Evolutionary conservation across 2,329 filamentous ascomycete species (phyloP).

Genomic region (Xenoacremonium recifei): DNA sequence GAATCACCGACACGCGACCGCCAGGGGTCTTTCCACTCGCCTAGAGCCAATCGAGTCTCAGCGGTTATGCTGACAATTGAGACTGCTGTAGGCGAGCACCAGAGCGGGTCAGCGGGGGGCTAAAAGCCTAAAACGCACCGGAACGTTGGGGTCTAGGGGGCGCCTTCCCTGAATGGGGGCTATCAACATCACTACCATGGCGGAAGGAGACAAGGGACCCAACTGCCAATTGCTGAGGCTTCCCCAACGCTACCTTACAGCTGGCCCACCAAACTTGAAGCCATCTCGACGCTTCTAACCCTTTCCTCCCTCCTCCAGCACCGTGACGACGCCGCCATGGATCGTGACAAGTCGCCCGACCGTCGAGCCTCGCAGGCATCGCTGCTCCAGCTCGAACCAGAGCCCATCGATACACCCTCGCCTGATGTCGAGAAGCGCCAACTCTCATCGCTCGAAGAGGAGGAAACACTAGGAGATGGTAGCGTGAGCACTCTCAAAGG

Average conservation of each 20-base stretch:
- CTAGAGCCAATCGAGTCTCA: slow-evolving; percentile 15
- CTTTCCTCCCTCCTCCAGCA: slow-evolving; percentile 1
- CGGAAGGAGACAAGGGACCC: not conserved
- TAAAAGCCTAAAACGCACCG: no score
- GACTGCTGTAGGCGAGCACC: no score
- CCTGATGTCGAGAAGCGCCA: slow-evolving; percentile 44
- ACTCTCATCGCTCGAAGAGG: slow-evolving; percentile 8
- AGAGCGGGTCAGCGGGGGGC: no score
- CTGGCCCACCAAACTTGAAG: not conserved
- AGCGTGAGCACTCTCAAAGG: slow-evolving; percentile 32
- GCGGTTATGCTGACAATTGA: slow-evolving; percentile 22
- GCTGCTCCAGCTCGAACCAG: slow-evolving; percentile 77
- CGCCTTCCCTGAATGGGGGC: not conserved
- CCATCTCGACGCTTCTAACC: slow-evolving; percentile 4
- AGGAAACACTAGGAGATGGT: slow-evolving; percentile 30
- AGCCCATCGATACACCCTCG: slow-evolving; percentile 64
- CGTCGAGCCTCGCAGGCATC: slow-evolving; percentile 39
- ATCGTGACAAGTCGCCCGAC: slow-evolving; percentile 17
- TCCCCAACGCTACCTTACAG: not conserved
- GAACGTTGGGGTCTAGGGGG: not conserved
- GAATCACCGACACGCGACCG: no score
- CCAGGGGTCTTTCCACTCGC: no score
- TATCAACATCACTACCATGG: slow-evolving; percentile 22
- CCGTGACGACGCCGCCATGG: slow-evolving; percentile 20
- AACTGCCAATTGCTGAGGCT: not conserved